Conservation (phyloP, 768 basidiomycete genomes). For the Plicaturopsis crispa region DNA sequence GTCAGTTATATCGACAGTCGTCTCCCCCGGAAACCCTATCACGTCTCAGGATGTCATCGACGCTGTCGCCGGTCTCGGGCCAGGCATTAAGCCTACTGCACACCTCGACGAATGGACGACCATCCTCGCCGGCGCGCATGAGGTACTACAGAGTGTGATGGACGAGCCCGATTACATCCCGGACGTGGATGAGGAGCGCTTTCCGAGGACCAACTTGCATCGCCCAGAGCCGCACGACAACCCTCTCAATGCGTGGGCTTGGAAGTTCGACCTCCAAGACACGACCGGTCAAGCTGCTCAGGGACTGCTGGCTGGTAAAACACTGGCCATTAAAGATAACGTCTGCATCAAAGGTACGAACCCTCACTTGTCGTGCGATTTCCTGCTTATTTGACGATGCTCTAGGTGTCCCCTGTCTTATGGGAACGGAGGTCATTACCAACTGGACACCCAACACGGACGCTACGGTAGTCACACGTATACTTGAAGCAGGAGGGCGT, state of each 20-base stretch:
- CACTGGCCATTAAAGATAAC: conserved; percentile 35
- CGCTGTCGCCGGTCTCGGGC: conserved; percentile 7
- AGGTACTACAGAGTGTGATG: not conserved
- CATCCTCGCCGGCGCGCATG: not conserved
- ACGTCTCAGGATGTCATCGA: conserved; percentile 4
- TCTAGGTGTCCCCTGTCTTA: conserved; percentile 31
- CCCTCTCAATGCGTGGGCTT: conserved; percentile 25
- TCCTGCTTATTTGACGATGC: not conserved
- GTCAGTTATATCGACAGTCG: conserved; percentile 1
- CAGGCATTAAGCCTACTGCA: conserved; percentile 6
- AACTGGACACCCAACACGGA: conserved; percentile 27
- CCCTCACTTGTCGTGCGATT: no score
- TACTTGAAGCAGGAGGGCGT: conserved; percentile 32
- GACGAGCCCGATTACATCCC: conserved; percentile 11
- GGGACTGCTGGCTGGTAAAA: conserved; percentile 27
- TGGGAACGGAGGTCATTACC: conserved; percentile 31
- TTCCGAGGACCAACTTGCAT: conserved; percentile 15
- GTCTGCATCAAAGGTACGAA: no score
- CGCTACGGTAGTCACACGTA: conserved; percentile 35
- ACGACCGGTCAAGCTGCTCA: no score
- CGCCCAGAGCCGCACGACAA: conserved; percentile 18
- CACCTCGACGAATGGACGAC: conserved; percentile 9
- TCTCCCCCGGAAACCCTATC: not conserved
- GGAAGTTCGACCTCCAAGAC: conserved; percentile 24
- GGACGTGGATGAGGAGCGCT: conserved; percentile 11